Percentiles rank a stretch among this genome's conserved stretches.
phyloP scores from a whole-genome alignment of 495 filamentous ascomycete species.

The Bryoglossum gracile region DNA sequence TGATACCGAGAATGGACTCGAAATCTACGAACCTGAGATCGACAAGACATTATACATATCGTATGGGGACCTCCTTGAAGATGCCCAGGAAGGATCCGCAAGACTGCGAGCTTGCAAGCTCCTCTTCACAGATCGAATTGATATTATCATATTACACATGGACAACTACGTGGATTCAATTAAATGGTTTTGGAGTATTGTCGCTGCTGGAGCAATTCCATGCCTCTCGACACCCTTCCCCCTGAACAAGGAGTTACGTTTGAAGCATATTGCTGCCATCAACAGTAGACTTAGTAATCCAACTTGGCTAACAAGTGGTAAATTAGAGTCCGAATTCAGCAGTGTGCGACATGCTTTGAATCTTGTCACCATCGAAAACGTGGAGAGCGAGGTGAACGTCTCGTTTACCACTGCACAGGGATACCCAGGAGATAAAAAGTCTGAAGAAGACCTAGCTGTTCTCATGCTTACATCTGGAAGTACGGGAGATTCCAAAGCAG shows the following conservation, averaged over 20 bases:
- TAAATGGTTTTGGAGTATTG: constrained; percentile 40
- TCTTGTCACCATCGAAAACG: no score
- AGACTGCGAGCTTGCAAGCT: not conserved
- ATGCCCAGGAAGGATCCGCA: no score
- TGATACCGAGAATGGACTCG: not conserved
- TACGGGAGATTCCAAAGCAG: constrained; percentile 47
- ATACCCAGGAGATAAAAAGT: no score
- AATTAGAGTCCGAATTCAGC: constrained; percentile 6
- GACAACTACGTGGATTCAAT: constrained; percentile 34
- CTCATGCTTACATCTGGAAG: constrained; percentile 53
- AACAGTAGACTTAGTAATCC: constrained; percentile 8
- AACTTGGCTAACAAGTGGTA: constrained; percentile 7
- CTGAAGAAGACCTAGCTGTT: constrained; percentile 24
- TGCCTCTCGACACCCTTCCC: constrained; percentile 34
- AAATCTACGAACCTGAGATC: not conserved
- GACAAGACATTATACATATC: not conserved
- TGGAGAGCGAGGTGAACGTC: no score
- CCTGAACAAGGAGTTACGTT: constrained; percentile 28
- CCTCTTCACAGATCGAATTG: not conserved
- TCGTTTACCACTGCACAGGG: no score
- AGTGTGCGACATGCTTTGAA: no score
- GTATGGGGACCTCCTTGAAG: not conserved
- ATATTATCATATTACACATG: constrained; percentile 33
- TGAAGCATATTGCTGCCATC: constrained; percentile 28
- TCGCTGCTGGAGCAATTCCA: constrained; percentile 34